These are phyloP conservation scores for Spongospora subterranea DNA, from an alignment of 208 protist species.

Conservation along the genomic window DNA sequence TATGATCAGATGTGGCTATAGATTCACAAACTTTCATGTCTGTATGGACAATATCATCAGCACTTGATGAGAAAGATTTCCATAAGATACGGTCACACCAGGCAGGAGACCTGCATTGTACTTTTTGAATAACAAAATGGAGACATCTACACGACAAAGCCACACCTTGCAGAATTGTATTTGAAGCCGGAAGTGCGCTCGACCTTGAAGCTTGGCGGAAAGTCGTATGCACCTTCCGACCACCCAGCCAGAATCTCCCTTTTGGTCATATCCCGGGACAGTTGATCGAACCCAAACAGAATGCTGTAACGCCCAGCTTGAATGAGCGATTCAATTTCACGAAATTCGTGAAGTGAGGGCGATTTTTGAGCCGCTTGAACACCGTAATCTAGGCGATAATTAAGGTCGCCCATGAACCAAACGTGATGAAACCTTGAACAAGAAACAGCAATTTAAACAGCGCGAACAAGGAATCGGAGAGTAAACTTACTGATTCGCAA, in stretches of 20 bases:
- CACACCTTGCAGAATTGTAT: conserved; percentile 29
- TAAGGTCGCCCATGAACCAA: conserved; percentile 77
- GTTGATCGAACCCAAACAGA: conserved; percentile 44
- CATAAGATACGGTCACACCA: conserved; percentile 46
- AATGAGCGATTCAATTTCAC: conserved; percentile 37
- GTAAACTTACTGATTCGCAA: conserved; percentile 9
- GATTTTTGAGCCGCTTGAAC: conserved; percentile 38
- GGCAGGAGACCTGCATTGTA: neutral
- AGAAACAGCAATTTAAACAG: neutral
- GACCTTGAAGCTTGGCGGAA: conserved; percentile 41
- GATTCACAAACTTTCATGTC: neutral
- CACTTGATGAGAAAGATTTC: conserved; percentile 20
- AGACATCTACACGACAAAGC: neutral
- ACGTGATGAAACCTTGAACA: conserved; percentile 68
- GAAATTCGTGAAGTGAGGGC: conserved; percentile 8
- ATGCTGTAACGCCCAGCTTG: neutral
- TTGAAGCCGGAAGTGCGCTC: neutral
- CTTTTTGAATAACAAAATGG: neutral
- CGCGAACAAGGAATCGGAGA: no score
- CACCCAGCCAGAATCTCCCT: conserved; percentile 44
- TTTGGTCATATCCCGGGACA: neutral
- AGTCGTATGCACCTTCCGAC: conserved; percentile 24
- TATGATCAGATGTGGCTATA: conserved; percentile 13
- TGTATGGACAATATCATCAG: neutral
- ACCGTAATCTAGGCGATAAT: conserved; percentile 74